Percentiles rank a stretch among this genome's conserved stretches.
phyloP scores from a whole-genome alignment of 2,329 filamentous ascomycete species.

The Paracorniculantispora psalliotae region DNA sequence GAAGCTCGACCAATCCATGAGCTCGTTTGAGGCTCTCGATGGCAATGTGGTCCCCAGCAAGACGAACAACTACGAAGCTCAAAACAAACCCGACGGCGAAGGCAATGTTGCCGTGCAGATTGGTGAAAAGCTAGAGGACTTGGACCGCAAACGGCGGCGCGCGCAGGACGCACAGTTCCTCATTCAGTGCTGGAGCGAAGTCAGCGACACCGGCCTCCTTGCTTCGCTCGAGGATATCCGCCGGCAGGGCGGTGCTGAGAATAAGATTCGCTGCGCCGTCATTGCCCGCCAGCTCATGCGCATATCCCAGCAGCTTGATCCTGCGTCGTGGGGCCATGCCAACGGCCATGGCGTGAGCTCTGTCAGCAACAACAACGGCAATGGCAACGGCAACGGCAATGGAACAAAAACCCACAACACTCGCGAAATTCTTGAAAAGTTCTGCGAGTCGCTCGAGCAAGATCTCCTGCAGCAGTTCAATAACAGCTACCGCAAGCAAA shows the following conservation, averaged over 20 bases:
- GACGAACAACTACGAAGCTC: constrained; percentile 28
- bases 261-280: constrained; percentile 89
- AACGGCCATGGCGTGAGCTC: constrained; percentile 43
- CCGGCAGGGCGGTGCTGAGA: constrained; percentile 77
- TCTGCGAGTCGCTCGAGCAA: constrained; percentile 91
- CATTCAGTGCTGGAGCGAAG: constrained; percentile 94
- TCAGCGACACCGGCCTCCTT: constrained; percentile 83
- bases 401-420: constrained; percentile 59
- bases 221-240: constrained; percentile 85
- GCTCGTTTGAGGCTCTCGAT: constrained; percentile 86
- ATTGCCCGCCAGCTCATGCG: constrained; percentile 90
- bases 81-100: constrained; percentile 47
- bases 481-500: constrained; percentile 89
- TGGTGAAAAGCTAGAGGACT: constrained; percentile 85
- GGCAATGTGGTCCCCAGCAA: constrained; percentile 66
- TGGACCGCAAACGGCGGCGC: constrained; percentile 84
- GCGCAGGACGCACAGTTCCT: constrained; percentile 92
- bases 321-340: constrained; percentile 61
- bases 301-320: constrained; percentile 87
- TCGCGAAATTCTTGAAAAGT: constrained; percentile 90
- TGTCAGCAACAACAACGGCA: constrained; percentile 30
- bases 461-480: constrained; percentile 95
- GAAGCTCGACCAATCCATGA: constrained; percentile 88
- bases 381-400: constrained; percentile 40
- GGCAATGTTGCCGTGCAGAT: constrained; percentile 93